A percentile compares a stretch with the other conserved stretches of the same genome.
These are phyloP conservation scores for Diaporthe sp. DNA, from an alignment of 2,329 filamentous ascomycete genomes.

Conservation along the genomic window DNA sequence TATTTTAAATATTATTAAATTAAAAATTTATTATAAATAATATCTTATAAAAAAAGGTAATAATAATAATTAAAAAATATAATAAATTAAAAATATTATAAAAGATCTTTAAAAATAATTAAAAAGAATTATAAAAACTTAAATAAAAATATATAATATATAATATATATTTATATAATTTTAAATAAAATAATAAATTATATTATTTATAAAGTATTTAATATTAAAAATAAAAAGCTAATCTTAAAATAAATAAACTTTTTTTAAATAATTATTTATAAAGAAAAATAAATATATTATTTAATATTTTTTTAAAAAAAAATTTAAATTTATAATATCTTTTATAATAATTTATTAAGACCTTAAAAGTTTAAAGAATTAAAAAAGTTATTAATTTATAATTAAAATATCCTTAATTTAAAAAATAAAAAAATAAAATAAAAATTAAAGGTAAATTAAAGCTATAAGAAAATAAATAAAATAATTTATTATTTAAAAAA, in stretches of 20 bases:
- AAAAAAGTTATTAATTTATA: not conserved
- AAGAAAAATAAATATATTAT: not conserved
- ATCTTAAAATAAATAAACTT: not conserved
- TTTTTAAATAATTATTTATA: not conserved
- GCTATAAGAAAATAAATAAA: not conserved
- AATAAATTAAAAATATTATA: not conserved
- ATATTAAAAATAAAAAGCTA: not conserved
- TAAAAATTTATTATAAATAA: not conserved
- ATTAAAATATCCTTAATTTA: not conserved
- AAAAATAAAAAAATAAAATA: not conserved
- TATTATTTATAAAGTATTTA: no score
- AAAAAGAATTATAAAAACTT: not conserved
- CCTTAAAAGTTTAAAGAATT: not conserved
- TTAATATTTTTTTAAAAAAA: no score
- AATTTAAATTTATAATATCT: not conserved
- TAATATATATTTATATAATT: no score
- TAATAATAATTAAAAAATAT: not conserved
- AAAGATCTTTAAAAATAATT: not conserved
- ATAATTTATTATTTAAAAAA: not conserved
- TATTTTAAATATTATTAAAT: not conserved
- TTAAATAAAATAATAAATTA: no score
- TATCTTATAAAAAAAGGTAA: not conserved
- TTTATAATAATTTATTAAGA: not conserved
- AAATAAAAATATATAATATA: not conserved
- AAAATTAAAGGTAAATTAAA: not conserved